Evolutionary conservation across 225 moss, liverwort and hornwort species (phyloP).

Genomic region (Sphagnum tenellum): DNA sequence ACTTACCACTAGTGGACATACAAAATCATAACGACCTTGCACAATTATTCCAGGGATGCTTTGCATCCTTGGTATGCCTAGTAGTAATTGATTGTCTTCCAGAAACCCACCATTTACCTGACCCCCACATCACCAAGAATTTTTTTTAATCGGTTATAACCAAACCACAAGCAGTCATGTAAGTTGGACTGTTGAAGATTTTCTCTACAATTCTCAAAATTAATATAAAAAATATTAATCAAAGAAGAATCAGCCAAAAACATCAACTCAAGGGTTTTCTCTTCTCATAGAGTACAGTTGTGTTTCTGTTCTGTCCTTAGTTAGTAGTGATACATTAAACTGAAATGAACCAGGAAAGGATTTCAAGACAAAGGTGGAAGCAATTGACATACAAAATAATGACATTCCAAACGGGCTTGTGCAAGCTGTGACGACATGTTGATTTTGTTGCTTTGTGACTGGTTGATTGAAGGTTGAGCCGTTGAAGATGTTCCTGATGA

Average conservation of each 20-base stretch:
- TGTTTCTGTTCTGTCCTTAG: no score
- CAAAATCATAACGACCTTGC: slow-evolving; percentile 76
- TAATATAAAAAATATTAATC: no score
- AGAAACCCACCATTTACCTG: slow-evolving; percentile 64
- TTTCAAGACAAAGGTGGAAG: not conserved
- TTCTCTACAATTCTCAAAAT: no score
- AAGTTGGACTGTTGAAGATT: no score
- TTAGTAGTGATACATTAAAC: no score
- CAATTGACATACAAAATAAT: slow-evolving; percentile 44
- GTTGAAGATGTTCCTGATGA: slow-evolving; percentile 17
- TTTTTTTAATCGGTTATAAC: no score
- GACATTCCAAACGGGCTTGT: slow-evolving; percentile 76
- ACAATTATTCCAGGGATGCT: slow-evolving; percentile 64
- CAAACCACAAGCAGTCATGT: no score
- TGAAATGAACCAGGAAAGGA: not conserved
- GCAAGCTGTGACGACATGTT: slow-evolving; percentile 51
- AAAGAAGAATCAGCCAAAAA: no score
- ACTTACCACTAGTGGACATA: slow-evolving; percentile 61
- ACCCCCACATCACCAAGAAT: not conserved
- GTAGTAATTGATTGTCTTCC: slow-evolving; percentile 50
- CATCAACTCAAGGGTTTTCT: no score
- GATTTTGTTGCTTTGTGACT: slow-evolving; percentile 14
- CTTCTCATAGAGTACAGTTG: no score
- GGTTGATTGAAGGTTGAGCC: slow-evolving; percentile 16
- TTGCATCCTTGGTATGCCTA: slow-evolving; percentile 36